A percentile compares a stretch with the other conserved stretches of the same genome.
phyloP scores from a whole-genome alignment of 169 alveolate species.

The Neospora caninum region DNA sequence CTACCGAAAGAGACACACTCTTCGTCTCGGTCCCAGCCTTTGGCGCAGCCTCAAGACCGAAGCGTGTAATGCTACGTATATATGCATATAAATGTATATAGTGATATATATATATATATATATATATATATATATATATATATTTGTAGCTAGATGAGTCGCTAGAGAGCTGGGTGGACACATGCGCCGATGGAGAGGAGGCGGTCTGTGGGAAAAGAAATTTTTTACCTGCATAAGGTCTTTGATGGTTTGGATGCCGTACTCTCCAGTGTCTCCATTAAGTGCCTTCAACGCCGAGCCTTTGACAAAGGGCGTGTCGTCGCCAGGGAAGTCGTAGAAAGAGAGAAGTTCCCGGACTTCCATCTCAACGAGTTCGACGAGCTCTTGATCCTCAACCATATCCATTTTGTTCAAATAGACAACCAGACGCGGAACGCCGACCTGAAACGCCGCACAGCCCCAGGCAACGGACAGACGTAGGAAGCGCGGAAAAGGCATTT shows the following conservation, averaged over 20 bases:
- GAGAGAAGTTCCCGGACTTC: conserved; percentile 81
- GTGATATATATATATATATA: neutral
- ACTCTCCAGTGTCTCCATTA: conserved; percentile 76
- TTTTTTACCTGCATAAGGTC: conserved; percentile 80
- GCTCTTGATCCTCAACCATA: conserved; percentile 91
- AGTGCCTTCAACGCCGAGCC: conserved; percentile 95
- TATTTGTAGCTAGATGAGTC: neutral
- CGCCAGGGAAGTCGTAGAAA: conserved; percentile 69
- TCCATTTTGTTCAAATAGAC: conserved; percentile 94
- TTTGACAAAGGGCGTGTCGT: conserved; percentile 87
- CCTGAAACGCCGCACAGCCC: neutral
- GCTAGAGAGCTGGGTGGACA: neutral
- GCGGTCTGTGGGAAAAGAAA: neutral
- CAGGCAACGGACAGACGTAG: neutral
- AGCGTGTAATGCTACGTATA: neutral
- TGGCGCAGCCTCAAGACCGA: too few relatives aligned
- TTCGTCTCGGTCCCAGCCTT: too few relatives aligned
- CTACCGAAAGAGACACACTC: too few relatives aligned
- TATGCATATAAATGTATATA: neutral
- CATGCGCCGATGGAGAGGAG: neutral
- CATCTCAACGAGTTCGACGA: conserved; percentile 94
- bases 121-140: neutral
- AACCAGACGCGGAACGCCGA: conserved; percentile 81
- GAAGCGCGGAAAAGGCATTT: neutral
- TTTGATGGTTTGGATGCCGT: conserved; percentile 80